A percentile compares a stretch with the other conserved stretches of the same genome.
phyloP scores from a whole-genome alignment of 2,329 filamentous ascomycete species.

The Calonectria naviculata region DNA sequence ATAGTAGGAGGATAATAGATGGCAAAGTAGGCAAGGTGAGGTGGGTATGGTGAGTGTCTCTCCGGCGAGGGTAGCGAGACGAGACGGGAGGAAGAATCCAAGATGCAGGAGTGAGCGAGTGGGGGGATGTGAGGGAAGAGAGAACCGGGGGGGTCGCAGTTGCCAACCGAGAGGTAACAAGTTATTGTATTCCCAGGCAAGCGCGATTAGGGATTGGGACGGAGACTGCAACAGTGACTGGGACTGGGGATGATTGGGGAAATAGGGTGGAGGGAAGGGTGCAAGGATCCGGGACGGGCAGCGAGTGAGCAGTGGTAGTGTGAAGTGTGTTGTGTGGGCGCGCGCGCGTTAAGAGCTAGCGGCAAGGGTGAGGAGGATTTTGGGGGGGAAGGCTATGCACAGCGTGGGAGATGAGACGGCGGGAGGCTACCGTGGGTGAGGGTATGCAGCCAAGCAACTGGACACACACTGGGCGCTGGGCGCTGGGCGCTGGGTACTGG shows the following conservation, averaged over 20 bases:
- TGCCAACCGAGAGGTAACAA: conserved; percentile 5
- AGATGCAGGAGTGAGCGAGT: background rate
- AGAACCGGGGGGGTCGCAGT: background rate
- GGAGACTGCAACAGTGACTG: background rate
- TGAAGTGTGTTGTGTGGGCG: background rate
- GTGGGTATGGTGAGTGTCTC: conserved; percentile 10
- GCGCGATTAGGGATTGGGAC: background rate
- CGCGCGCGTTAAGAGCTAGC: background rate
- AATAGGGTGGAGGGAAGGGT: conserved; percentile 4
- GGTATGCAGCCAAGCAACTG: conserved; percentile 1
- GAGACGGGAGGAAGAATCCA: background rate
- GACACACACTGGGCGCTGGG: background rate
- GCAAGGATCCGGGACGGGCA: background rate
- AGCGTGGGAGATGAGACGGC: background rate
- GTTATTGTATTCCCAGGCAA: conserved; percentile 8
- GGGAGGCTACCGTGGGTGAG: background rate
- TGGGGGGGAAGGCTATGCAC: background rate
- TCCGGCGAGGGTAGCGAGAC: conserved; percentile 12
- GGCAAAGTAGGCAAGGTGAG: conserved; percentile 3
- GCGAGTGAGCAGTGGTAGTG: background rate
- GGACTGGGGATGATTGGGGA: background rate
- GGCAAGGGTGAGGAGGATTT: background rate
- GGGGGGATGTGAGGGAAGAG: conserved; percentile 1
- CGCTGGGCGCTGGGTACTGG: background rate
- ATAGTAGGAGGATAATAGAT: background rate